Evolutionary conservation across 805 yeast species (phyloP), one percentile per base, ranked within the genome.

Genomic region (Cyberlindnera nakhonratchasimensis): DNA sequence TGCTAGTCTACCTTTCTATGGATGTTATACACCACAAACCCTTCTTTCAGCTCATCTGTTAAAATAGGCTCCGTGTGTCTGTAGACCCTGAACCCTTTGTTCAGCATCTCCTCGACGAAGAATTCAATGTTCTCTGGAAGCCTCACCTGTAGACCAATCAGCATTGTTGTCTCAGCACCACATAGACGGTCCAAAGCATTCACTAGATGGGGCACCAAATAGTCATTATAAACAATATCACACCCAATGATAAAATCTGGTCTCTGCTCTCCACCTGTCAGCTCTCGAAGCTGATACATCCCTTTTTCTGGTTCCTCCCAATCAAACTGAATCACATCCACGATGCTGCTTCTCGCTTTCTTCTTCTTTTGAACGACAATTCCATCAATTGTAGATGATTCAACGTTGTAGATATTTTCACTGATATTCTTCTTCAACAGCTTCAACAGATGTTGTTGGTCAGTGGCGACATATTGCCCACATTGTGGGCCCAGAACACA

Each of bases 161-260:
- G 52, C 0, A 67, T 64, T 4, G 65, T 66, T 0, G 74, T 59
- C 0, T 59, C 37, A 0, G 42, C 43, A 3, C 63, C 65, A 57
- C 72, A 58, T 18, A 76, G 46, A 20, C 44, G 39, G 19, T 56
- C 53, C 18, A 78, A 29, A 0, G 85, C 67, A 6, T 58, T 55
- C 13, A 80, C 59, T 44, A 82, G 71, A 42, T 61, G 70, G 0
- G 71, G 72, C 3, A 80, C 69, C 32, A 82, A 59, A 49, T 64
- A 80, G 41, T 77, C 82, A 52, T 82, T 82, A 62, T 82, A 82
- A 4, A 82, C 69, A 6, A 86, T 75, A 54, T 82, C 89, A 51
- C 82, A 77, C 0, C 85, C 84, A 9, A 82, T 53, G 5, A 82
- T 63, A 32, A 69, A 60, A 45, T 75, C 82, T 0, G 77, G 75